These are phyloP conservation scores for Calamus simplicifolius DNA, from an alignment of 176 grass and related monocot genomes.

Conservation along the genomic window DNA sequence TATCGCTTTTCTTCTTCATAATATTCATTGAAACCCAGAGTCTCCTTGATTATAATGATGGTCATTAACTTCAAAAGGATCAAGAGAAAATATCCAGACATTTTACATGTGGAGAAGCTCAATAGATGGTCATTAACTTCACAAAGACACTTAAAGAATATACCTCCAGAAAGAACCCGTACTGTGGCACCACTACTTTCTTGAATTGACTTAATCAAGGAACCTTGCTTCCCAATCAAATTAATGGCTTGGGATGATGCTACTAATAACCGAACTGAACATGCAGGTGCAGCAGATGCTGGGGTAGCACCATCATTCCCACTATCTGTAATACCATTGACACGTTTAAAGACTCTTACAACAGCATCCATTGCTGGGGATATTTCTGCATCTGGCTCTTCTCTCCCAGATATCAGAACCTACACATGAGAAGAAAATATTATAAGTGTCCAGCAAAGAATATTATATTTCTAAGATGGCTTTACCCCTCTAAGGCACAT, in stretches of 20 bases:
- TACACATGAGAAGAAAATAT: conserved; percentile 18
- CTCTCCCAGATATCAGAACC: conserved; percentile 95
- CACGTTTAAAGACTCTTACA: conserved; percentile 76
- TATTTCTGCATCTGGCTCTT: conserved; percentile 67
- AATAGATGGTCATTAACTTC: not conserved
- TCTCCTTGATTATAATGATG: too few species aligned
- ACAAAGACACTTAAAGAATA: conserved; percentile 6
- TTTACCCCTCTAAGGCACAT: too few species aligned
- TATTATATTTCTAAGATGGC: too few species aligned
- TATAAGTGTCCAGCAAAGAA: not conserved
- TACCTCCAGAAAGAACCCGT: conserved; percentile 60
- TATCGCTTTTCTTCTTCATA: too few species aligned
- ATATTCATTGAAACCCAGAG: too few species aligned
- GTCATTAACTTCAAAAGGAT: too few species aligned
- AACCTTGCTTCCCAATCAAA: conserved; percentile 96
- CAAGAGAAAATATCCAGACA: too few species aligned
- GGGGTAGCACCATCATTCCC: conserved; percentile 32
- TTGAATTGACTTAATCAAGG: conserved; percentile 84
- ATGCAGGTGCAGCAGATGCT: conserved; percentile 29
- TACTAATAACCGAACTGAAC: conserved; percentile 69
- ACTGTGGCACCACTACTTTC: conserved; percentile 58
- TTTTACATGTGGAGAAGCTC: too few species aligned
- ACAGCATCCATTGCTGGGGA: conserved; percentile 82
- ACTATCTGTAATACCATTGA: conserved; percentile 69
- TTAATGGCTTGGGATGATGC: conserved; percentile 83